Evolutionary conservation across 2,329 filamentous ascomycete species (phyloP), one percentile per base, ranked within the genome.

Genomic region (Aureobasidium mangrovei): DNA sequence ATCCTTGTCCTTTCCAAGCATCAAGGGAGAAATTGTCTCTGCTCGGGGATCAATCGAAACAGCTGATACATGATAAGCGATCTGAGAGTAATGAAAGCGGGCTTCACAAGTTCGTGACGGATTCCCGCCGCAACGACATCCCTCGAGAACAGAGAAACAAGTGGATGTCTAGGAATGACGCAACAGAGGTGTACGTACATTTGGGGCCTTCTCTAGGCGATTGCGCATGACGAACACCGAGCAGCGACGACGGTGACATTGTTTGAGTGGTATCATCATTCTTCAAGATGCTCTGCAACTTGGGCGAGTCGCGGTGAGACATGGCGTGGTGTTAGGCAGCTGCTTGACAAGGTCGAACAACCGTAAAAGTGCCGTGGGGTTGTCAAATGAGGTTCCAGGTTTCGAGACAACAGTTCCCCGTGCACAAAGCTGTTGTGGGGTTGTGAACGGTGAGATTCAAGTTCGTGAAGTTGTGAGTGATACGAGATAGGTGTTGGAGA

Each of bases 1-100:
- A 27, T 72, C 70, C 57, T 76, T 76, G 56, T 71, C 66, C 52
- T 69, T 71, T 27, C 68, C 74, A 28, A 71, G 68, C 57, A 76
- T 69, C 57, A 74, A 60, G 36, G 74, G 74, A 26, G 74, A 76
- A 44, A 75, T 74, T 44, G 67, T 69, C 58, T 75, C 73, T 31
- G 70, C 63, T 33, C 73, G 67, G 42, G 60, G 61, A 48, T 70
- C 71, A 59, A 75, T 75, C 4, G 73, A 72, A 33, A 76, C 73
- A 57, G 70, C 74, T 76, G 61, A 40, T 7, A 42, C 7, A 49
- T 29, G 35, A 53, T 53, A 53, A 58, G 56, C 54, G 33, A 28
- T 38, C 12, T 45, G 32, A 42, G 24, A 33, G 18, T 42, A 28
- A 49, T 10, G 28, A 27, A 9, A 28, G 29, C 26, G 9, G 18